These are phyloP conservation scores for Plantago major DNA, from an alignment of 257 asterid genomes.

Conservation along the genomic window DNA sequence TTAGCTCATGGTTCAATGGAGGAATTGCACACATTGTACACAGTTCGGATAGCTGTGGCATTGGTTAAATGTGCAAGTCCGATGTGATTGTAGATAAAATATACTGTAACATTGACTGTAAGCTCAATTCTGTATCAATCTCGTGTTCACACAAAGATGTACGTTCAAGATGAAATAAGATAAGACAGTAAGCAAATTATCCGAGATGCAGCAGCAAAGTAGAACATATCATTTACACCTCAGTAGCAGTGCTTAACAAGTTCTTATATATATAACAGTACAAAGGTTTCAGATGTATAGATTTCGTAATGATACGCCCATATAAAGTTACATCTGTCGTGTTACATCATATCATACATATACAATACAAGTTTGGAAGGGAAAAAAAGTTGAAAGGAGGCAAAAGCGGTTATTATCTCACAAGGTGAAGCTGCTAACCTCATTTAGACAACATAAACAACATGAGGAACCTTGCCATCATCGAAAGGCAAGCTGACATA, in stretches of 20 bases:
- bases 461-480: constrained; percentile 78
- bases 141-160: no score
- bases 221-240: no score
- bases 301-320: background rate
- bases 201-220: no score
- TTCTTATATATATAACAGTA: background rate
- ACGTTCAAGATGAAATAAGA: no score
- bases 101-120: no score
- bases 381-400: background rate
- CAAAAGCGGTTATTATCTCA: constrained; percentile 4
- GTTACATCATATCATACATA: background rate
- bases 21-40: no score
- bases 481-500: constrained; percentile 79
- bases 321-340: background rate
- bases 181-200: no score
- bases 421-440: constrained; percentile 11
- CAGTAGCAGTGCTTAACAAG: background rate
- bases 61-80: no score
- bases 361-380: background rate
- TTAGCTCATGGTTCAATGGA: no score
- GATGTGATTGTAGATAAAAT: no score
- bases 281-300: background rate
- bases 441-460: constrained; percentile 54
- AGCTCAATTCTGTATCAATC: no score
- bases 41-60: no score